Conservation (phyloP, 116 monocot species). For the Cymodocea nodosa region DNA sequence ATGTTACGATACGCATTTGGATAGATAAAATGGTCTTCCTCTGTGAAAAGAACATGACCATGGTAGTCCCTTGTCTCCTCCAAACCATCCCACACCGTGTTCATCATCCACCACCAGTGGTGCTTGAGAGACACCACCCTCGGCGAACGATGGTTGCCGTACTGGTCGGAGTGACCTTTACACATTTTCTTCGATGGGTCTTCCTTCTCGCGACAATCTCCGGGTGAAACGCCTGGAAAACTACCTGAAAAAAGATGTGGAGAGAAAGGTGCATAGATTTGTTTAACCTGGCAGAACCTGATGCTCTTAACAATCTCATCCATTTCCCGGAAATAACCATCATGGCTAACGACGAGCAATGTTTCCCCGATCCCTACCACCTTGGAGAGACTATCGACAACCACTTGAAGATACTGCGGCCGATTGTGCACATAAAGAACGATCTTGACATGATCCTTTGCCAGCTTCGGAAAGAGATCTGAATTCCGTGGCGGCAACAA, state of each 20-base stretch:
- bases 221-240: constrained; percentile 68
- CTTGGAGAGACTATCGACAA: constrained; percentile 54
- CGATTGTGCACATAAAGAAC: constrained; percentile 95
- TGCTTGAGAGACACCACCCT: constrained; percentile 92
- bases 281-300: constrained; percentile 87
- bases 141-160: constrained; percentile 79
- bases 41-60: constrained; percentile 88
- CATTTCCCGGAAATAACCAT: constrained; percentile 87
- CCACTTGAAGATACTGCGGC: constrained; percentile 74
- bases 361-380: constrained; percentile 84
- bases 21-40: constrained; percentile 91
- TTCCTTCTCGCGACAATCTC: constrained; percentile 67
- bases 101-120: constrained; percentile 99
- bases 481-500: constrained; percentile 54
- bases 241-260: constrained; percentile 61
- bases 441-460: constrained; percentile 56
- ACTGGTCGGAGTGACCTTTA: constrained; percentile 68
- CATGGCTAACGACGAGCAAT: constrained; percentile 89
- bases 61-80: constrained; percentile 39
- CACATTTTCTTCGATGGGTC: constrained; percentile 37
- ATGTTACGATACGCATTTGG: constrained; percentile 87
- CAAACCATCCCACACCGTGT: constrained; percentile 93
- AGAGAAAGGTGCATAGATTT: constrained; percentile 87
- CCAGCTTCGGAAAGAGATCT: constrained; percentile 51
- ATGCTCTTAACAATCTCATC: constrained; percentile 65